Evolutionary conservation across 2,329 filamentous ascomycete species (phyloP), one percentile per base, ranked within the genome.

Genomic region (Ceratocystis albifundus): DNA sequence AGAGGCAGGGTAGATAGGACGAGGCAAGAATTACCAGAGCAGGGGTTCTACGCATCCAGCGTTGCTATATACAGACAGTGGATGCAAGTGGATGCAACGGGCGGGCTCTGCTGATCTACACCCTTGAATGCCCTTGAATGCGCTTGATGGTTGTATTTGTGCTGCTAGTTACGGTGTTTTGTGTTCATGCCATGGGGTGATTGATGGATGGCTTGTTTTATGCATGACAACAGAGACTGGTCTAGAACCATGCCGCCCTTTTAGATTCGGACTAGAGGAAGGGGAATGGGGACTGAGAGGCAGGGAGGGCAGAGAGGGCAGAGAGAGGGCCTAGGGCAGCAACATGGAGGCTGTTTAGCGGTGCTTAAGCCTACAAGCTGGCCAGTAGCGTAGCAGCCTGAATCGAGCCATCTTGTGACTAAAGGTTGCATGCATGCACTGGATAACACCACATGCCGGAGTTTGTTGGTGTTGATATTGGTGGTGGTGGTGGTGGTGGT

Each of bases 131-230:
- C 32, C 32, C 32, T 36, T 36, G 32, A 36, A 36, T 36, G 12
- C 28, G 53, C 12, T n/a, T 30, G 28, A 59, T 59, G 53, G 28
- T 32, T 59, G 53, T 15, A 59, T 59, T 32, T 57, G 53, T 6
- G 22, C 28, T 28, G 53, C 22, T 28, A 6, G 10, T 57, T 30
- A 30, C 10, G 53, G 53, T 17, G 53, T 57, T 57, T 57, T 30
- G 53, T 57, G 53, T 57, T 30, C 22, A 57, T 57, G 25, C 25
- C 25, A 30, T 57, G 53, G 53, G 10, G 53, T 57, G 53, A 55
- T 55, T 25, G 50, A 55, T 55, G 50, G 22, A 55, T 55, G 50
- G 50, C 12, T 59, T 59, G 25, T n/a, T 59, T 59, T 59, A 59
- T 59, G 53, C 53, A 36, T 59, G 53, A 20, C 53, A 59, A 32